These are phyloP conservation scores for Suillus brevipes DNA, from an alignment of 768 basidiomycete species.

Conservation along the genomic window DNA sequence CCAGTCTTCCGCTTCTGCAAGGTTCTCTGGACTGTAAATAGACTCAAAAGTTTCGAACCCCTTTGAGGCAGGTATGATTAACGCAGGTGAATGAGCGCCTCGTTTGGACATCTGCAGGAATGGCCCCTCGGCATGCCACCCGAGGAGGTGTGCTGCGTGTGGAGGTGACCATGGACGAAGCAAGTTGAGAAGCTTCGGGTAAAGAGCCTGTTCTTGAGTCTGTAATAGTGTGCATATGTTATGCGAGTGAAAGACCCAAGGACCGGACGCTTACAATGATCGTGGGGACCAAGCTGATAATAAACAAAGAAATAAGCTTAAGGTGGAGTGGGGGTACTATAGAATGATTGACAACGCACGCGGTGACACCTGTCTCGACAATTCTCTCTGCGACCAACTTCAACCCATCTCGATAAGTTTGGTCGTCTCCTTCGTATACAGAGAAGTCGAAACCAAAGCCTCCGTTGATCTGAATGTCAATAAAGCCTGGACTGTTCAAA, in stretches of 20 bases:
- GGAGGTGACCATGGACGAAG: conserved; percentile 67
- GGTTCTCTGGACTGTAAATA: conserved; percentile 68
- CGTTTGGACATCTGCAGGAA: conserved; percentile 82
- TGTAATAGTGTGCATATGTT: conserved; percentile 26
- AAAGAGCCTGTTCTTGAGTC: conserved; percentile 79
- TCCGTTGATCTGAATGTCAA: conserved; percentile 91
- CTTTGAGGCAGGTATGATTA: conserved; percentile 61
- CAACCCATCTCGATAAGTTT: conserved; percentile 66
- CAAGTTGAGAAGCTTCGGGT: conserved; percentile 67
- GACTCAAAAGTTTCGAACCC: conserved; percentile 70
- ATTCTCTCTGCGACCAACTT: conserved; percentile 72
- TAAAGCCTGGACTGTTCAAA: conserved; percentile 67
- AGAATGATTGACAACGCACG: conserved; percentile 47
- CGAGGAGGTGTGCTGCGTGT: conserved; percentile 70
- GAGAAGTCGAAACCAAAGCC: conserved; percentile 89
- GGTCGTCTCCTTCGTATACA: conserved; percentile 71
- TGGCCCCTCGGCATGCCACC: conserved; percentile 92
- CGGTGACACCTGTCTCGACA: conserved; percentile 85
- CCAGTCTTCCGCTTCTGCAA: conserved; percentile 69
- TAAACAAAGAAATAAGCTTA: conserved; percentile 30
- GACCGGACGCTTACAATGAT: conserved; percentile 56
- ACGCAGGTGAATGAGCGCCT: conserved; percentile 76
- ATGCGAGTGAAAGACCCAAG: neutral
- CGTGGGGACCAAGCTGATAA: conserved; percentile 56
- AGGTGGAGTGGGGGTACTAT: conserved; percentile 11